Percentiles rank a stretch among this genome's conserved stretches.
These are phyloP conservation scores for Asparagopsis taxiformis DNA, from an alignment of 31 red algal species.

Conservation along the genomic window DNA sequence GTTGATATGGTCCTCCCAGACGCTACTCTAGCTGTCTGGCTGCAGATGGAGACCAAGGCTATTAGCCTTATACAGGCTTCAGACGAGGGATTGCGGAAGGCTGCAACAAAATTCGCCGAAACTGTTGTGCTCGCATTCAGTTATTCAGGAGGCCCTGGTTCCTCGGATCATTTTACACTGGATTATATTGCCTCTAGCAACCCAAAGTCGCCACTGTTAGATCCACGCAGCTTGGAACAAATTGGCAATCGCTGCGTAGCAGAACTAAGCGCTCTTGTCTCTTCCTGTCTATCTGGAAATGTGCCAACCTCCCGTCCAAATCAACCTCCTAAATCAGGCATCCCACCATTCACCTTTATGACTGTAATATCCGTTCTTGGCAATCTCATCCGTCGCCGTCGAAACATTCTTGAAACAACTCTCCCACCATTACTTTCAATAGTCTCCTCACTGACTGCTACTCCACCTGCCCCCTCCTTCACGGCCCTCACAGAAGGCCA, in stretches of 20 bases:
- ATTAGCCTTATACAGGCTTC: slow-evolving; percentile 26
- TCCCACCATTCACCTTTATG: slow-evolving; percentile 56
- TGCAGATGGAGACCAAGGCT: slow-evolving; percentile 55
- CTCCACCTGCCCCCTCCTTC: slow-evolving; percentile 6
- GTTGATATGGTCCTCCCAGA: slow-evolving; percentile 30
- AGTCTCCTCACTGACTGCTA: slow-evolving; percentile 29
- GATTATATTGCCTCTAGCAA: slow-evolving; percentile 43
- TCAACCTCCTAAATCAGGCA: slow-evolving; percentile 8
- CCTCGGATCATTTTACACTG: slow-evolving; percentile 76
- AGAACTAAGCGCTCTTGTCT: slow-evolving; percentile 30
- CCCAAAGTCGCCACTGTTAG: slow-evolving; percentile 22
- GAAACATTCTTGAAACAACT: slow-evolving; percentile 49
- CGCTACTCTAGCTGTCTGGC: slow-evolving; percentile 45
- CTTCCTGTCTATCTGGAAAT: slow-evolving; percentile 24
- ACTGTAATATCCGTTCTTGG: slow-evolving; percentile 66
- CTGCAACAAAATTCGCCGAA: slow-evolving; percentile 62
- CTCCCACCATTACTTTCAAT: slow-evolving; percentile 55
- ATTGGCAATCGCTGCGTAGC: slow-evolving; percentile 46
- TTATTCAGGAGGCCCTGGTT: slow-evolving; percentile 49
- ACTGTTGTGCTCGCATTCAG: slow-evolving; percentile 64
- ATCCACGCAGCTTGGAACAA: slow-evolving; percentile 28
- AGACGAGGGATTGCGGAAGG: slow-evolving; percentile 64
- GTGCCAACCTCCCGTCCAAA: slow-evolving; percentile 18
- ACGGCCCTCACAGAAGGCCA: slow-evolving; percentile 43
- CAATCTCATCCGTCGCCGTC: slow-evolving; percentile 50